Evolutionary conservation across 345 rosid species (phyloP), one percentile per base, ranked within the genome.

Genomic region (Barbarea vulgaris): DNA sequence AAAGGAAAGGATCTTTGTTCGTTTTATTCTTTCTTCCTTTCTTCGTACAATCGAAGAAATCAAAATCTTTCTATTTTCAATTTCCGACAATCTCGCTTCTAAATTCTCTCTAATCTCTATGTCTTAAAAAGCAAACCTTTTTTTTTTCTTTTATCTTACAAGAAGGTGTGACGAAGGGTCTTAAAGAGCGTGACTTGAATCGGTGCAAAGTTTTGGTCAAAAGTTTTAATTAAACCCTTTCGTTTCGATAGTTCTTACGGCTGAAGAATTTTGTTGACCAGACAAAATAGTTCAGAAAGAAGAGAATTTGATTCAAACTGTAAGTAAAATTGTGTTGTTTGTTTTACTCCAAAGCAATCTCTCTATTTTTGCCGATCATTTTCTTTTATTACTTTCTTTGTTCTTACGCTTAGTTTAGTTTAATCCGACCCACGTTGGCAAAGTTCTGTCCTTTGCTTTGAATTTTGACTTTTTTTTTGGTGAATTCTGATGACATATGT

Each of bases 1-100:
- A 73, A 63, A 24, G 72, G 58, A 74, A 73, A 41, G 71, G 70
- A 73, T 73, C 25, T 74, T 65, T 74, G 77, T 54, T 41, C 48
- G 57, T 59, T 71, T 46, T 6, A 46, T 70, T 57, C 47, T 37
- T 50, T 60, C 41, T 61, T 24, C 14, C 21, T 46, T 39, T 54
- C 55, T 72, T 62, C 59, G 47, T 66, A 21, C 28, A 19, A 47
- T 30, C 44, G 28, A 67, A 42, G 37, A 24, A 53, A 36, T 7
- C 3, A 14, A 39, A 53, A 28, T 10, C 52, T 55, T 52, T 42
- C 0, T 56, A 8, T 27, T 56, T 44, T 30, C 1, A 69, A 8
- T 17, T 56, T 14, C 42, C 54, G 36, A 54, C 3, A 37, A 37
- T 37, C 25, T 62, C 42, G 69, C 53, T 55, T 12, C 46, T 36